Conservation (phyloP, 1,139 yeast genomes). For the Taphrina flavorubra region DNA sequence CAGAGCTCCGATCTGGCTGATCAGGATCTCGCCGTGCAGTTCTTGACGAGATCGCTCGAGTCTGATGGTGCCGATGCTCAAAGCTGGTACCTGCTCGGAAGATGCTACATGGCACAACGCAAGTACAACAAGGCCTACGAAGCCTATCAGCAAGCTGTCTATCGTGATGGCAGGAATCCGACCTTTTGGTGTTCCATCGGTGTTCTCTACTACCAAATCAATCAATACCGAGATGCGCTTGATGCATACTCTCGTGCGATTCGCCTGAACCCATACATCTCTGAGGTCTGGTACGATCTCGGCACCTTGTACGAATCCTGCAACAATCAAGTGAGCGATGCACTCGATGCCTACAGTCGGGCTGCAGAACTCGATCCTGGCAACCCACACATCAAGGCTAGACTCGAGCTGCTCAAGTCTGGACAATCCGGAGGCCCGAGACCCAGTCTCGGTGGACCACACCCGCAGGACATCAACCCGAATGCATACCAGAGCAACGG, state of each 20-base stretch:
- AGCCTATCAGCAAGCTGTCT: constrained; percentile 98
- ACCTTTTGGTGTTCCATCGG: constrained; percentile 99
- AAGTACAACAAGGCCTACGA: constrained; percentile 96
- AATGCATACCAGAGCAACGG: constrained; percentile 57
- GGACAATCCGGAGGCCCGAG: constrained; percentile 61
- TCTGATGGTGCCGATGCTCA: constrained; percentile 91
- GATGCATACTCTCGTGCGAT: constrained; percentile 98
- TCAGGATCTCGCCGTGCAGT: constrained; percentile 79
- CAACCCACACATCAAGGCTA: constrained; percentile 89
- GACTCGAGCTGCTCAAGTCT: constrained; percentile 75
- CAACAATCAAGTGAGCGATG: constrained; percentile 92
- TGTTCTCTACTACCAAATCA: constrained; percentile 90
- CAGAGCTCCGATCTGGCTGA: constrained; percentile 74
- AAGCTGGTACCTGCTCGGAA: constrained; percentile 94
- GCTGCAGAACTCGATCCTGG: constrained; percentile 95
- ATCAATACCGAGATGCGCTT: constrained; percentile 93
- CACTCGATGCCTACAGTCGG: constrained; percentile 93
- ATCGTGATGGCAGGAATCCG: constrained; percentile 93
- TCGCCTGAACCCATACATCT: constrained; percentile 89
- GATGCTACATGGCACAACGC: constrained; percentile 94
- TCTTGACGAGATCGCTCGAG: constrained; percentile 83
- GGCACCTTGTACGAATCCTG: constrained; percentile 97
- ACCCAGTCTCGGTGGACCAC: constrained; percentile 52
- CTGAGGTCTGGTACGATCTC: constrained; percentile 98
- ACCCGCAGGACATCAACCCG: constrained; percentile 56